These are phyloP conservation scores for Volvox reticuliferus DNA, from an alignment of 139 green algal species.

Conservation along the genomic window DNA sequence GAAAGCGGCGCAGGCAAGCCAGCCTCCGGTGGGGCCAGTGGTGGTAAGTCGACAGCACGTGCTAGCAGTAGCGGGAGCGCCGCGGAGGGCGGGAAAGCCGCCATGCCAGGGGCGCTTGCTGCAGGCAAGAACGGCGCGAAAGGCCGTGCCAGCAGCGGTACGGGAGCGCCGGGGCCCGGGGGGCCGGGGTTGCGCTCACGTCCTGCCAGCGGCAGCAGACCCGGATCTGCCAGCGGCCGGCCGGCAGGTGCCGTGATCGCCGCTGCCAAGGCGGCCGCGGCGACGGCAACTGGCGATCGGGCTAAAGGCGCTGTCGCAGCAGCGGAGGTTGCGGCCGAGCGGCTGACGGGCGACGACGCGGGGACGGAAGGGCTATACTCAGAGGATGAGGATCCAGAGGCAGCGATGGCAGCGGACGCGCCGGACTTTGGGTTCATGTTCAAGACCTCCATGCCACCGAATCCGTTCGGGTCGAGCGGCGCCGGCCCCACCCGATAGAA, in stretches of 20 bases:
- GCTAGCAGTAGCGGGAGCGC: not conserved
- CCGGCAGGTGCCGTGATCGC: conserved; percentile 8
- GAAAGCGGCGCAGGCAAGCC: not conserved
- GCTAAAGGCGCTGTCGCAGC: not conserved
- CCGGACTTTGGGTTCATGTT: conserved; percentile 45
- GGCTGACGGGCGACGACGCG: conserved; percentile 1
- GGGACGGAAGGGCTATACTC: conserved; percentile 36
- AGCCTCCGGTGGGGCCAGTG: not conserved
- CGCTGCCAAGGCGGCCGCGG: conserved; percentile 12
- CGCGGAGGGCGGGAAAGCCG: not conserved
- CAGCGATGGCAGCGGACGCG: not conserved
- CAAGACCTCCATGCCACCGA: conserved; percentile 28
- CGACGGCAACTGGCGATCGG: conserved; percentile 1
- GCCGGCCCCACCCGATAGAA: not conserved
- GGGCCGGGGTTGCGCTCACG: not conserved
- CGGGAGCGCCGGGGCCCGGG: not conserved
- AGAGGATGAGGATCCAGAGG: conserved; percentile 24
- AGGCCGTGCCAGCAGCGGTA: not conserved
- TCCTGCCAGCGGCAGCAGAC: conserved; percentile 7
- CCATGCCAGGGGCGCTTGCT: not conserved
- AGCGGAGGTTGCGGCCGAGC: conserved; percentile 31
- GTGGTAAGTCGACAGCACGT: not conserved
- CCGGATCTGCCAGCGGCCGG: not conserved
- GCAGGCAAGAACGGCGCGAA: not conserved
- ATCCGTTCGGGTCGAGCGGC: conserved; percentile 7